phyloP scores from a whole-genome alignment of 176 grass and related monocot species.

The Aegilops tauschii region DNA sequence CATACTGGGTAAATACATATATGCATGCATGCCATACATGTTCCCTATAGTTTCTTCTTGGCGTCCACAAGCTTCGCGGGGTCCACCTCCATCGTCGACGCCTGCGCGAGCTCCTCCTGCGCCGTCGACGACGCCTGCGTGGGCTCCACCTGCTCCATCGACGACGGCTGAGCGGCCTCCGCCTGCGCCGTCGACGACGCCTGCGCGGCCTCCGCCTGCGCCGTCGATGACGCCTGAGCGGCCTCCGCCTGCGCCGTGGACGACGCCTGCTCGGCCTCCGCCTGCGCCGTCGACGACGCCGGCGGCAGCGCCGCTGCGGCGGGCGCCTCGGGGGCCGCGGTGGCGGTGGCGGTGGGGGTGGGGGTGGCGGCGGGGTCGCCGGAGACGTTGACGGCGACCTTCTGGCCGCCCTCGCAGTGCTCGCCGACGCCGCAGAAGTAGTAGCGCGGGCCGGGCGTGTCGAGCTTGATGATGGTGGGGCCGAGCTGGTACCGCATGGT shows the following conservation, averaged over 20 bases:
- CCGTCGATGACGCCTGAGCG: not conserved
- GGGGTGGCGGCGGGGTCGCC: not conserved
- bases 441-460: constrained; percentile 44
- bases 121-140: too few relatives aligned
- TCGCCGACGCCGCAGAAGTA: constrained; percentile 78
- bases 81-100: not conserved
- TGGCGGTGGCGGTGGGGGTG: not conserved
- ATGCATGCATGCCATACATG: not conserved
- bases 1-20: not conserved
- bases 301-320: not conserved
- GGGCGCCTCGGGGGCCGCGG: not conserved
- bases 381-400: constrained; percentile 64
- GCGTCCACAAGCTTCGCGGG: not conserved
- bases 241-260: not conserved
- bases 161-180: not conserved
- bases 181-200: not conserved
- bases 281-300: too few relatives aligned
- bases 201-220: too few relatives aligned
- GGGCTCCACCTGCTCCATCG: not conserved
- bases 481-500: constrained; percentile 55
- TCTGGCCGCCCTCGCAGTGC: constrained; percentile 82
- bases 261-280: not conserved
- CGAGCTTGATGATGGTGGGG: constrained; percentile 72
- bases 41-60: constrained; percentile 15
- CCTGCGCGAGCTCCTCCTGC: too few relatives aligned